Percentiles rank a stretch among this genome's conserved stretches.
Conservation (phyloP, 805 yeast genomes). For the Saturnispora diversa region DNA sequence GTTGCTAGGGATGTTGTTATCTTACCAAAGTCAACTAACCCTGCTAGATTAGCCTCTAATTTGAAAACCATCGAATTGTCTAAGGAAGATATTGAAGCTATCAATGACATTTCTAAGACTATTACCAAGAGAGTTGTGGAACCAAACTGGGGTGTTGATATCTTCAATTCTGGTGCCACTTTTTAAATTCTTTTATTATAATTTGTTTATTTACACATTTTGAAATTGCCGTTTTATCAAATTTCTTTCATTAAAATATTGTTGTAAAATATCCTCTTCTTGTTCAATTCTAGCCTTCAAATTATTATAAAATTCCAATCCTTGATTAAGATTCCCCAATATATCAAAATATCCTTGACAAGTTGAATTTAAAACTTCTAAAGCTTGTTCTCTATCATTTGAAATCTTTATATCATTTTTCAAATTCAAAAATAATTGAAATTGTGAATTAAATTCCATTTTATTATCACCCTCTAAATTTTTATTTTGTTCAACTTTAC, state of each 20-base stretch:
- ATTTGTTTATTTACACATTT: neutral
- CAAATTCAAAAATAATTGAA: slow-evolving; percentile 26
- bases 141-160: slow-evolving; percentile 16
- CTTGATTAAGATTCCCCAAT: slow-evolving; percentile 54
- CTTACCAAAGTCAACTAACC: slow-evolving; percentile 31
- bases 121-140: slow-evolving; percentile 11
- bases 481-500: slow-evolving; percentile 37
- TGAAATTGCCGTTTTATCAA: neutral
- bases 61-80: slow-evolving; percentile 29
- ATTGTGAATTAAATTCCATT: slow-evolving; percentile 28
- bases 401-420: slow-evolving; percentile 28
- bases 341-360: slow-evolving; percentile 49
- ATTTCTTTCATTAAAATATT: slow-evolving; percentile 1
- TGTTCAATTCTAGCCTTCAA: slow-evolving; percentile 26
- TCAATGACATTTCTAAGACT: slow-evolving; percentile 15
- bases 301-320: slow-evolving; percentile 61
- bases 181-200: neutral
- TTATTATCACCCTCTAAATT: slow-evolving; percentile 27
- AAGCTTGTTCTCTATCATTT: slow-evolving; percentile 37
- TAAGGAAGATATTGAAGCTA: slow-evolving; percentile 31
- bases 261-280: neutral
- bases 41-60: slow-evolving; percentile 31
- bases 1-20: slow-evolving; percentile 41
- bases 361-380: slow-evolving; percentile 45
- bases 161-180: slow-evolving; percentile 10